Conservation (phyloP, 2,329 filamentous ascomycete species). For the Chaetomiaceae sp. region DNA sequence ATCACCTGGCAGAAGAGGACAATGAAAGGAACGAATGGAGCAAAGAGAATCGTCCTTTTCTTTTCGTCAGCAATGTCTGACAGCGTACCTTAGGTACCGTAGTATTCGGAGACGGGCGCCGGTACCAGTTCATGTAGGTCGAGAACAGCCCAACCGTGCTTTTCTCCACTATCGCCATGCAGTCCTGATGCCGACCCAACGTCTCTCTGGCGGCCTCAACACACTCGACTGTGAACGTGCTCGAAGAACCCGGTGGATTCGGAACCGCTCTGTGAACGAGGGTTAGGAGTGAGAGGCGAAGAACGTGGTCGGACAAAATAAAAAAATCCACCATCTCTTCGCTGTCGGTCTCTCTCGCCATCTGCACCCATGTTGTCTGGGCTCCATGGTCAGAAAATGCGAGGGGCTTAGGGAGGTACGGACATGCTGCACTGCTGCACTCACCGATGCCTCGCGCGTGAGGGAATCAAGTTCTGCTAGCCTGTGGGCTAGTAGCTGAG, state of each 20-base stretch:
- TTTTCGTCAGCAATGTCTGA: not conserved
- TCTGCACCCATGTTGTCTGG: constrained; percentile 1
- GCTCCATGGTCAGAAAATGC: not conserved
- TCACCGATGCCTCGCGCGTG: constrained; percentile 6
- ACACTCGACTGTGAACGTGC: constrained; percentile 44
- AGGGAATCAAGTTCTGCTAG: constrained; percentile 9
- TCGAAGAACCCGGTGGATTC: constrained; percentile 38
- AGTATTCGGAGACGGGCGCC: no score
- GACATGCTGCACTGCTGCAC: no score
- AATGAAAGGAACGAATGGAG: constrained; percentile 56
- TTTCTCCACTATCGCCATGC: constrained; percentile 38
- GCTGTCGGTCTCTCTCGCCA: not conserved
- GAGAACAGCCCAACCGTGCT: constrained; percentile 38
- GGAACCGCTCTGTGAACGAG: constrained; percentile 49
- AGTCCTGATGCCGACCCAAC: constrained; percentile 40
- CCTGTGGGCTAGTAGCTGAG: constrained; percentile 20
- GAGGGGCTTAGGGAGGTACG: no score
- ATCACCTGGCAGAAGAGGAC: constrained; percentile 54
- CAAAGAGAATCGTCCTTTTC: constrained; percentile 48
- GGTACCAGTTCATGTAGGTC: constrained; percentile 50
- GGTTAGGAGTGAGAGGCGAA: constrained; percentile 33
- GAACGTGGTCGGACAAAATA: constrained; percentile 16
- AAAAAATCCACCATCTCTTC: constrained; percentile 15
- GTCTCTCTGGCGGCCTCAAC: constrained; percentile 45
- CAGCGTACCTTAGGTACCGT: not conserved